Conservation (phyloP, 1,284 basidiomycete genomes). For the Irpex rosettiformis region DNA sequence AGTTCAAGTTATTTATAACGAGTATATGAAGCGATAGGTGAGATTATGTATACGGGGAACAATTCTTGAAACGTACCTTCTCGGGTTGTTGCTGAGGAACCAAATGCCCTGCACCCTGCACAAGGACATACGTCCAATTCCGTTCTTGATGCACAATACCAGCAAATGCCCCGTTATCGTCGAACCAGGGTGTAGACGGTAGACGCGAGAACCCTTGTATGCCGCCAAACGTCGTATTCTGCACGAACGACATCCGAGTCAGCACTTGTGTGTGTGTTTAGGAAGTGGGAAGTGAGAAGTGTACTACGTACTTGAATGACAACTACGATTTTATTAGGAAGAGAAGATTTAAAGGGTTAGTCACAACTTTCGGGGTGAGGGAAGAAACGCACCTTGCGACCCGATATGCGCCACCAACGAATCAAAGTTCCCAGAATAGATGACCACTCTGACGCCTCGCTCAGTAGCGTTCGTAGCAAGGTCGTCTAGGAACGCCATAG, state of each 20-base stretch:
- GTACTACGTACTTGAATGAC: conserved; percentile 22
- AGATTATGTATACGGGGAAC: not conserved
- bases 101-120: conserved; percentile 55
- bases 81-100: conserved; percentile 47
- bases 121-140: conserved; percentile 61
- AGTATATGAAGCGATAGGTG: not conserved
- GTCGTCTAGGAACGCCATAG: conserved; percentile 61
- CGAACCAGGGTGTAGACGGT: conserved; percentile 63
- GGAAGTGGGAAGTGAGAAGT: not conserved
- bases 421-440: conserved; percentile 71
- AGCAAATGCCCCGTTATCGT: conserved; percentile 54
- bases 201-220: conserved; percentile 67
- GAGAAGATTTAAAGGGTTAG: conserved; percentile 4
- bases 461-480: conserved; percentile 61
- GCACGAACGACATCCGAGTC: conserved; percentile 41
- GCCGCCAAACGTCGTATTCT: too few relatives aligned
- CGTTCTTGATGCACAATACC: conserved; percentile 74
- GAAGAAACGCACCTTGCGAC: conserved; percentile 47
- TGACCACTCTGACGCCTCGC: conserved; percentile 46
- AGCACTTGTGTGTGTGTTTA: not conserved
- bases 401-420: conserved; percentile 62
- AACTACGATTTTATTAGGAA: too few relatives aligned
- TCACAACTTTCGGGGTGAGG: conserved; percentile 6
- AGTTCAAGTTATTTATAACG: not conserved
- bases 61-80: conserved; percentile 37